phyloP scores from a whole-genome alignment of 176 grass and related monocot genomes.

The Avena insularis region DNA sequence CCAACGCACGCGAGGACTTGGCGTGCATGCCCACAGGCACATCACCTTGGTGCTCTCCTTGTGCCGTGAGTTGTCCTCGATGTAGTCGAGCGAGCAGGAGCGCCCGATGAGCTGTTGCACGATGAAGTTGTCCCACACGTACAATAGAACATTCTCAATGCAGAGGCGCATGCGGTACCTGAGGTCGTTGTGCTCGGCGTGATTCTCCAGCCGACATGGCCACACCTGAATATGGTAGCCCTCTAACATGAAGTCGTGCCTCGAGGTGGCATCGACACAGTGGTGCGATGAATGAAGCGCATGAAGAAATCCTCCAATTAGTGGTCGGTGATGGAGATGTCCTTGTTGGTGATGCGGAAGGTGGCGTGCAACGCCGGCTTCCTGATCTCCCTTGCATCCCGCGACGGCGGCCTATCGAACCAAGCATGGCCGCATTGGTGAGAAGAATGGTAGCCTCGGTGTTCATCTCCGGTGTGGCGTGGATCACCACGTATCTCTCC shows the following conservation, averaged over 20 bases:
- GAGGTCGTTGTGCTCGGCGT: not conserved
- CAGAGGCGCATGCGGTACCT: not conserved
- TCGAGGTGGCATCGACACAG: not conserved
- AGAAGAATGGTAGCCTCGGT: no score
- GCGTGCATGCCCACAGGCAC: not conserved
- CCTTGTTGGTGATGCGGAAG: no score
- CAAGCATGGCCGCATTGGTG: no score
- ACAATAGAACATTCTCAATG: not conserved
- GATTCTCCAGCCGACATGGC: not conserved
- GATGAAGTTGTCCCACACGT: not conserved
- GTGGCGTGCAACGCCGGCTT: not conserved
- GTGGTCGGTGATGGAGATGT: not conserved
- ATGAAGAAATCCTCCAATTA: not conserved
- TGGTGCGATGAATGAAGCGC: not conserved
- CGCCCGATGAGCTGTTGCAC: not conserved
- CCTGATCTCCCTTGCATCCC: no score
- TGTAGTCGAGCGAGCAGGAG: not conserved
- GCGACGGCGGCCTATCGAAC: no score
- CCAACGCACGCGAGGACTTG: no score
- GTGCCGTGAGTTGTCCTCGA: fast-evolving
- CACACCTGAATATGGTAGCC: not conserved
- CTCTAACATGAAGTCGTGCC: not conserved
- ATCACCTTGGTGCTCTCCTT: not conserved
- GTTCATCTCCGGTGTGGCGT: no score
- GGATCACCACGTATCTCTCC: no score